These are phyloP conservation scores for Spizellomyces punctatus DNA, from an alignment of 192 early-diverging fungal species.

Conservation along the genomic window DNA sequence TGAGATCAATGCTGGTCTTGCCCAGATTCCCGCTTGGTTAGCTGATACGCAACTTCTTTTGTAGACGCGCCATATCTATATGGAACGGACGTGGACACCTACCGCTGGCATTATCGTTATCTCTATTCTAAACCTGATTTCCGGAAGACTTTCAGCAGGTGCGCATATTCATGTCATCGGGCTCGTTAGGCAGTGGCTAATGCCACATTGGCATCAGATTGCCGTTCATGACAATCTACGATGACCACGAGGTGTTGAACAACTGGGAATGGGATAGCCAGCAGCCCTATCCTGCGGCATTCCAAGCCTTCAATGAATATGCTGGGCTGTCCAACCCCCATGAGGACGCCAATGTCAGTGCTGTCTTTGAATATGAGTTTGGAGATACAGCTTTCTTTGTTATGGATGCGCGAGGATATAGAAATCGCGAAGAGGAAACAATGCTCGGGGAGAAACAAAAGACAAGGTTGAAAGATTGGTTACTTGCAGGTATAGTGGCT, in stretches of 20 bases:
- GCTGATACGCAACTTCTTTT: neutral
- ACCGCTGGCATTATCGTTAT: slow-evolving; percentile 37
- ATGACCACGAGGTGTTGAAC: slow-evolving; percentile 37
- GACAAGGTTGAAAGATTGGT: slow-evolving; percentile 28
- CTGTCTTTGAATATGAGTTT: slow-evolving; percentile 30
- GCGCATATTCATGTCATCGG: neutral
- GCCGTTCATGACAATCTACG: slow-evolving; percentile 35
- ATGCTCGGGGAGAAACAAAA: slow-evolving; percentile 33
- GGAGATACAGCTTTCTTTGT: slow-evolving; percentile 38
- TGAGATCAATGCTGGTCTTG: neutral
- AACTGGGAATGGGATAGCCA: slow-evolving; percentile 27
- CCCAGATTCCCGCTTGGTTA: neutral
- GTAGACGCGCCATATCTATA: slow-evolving; percentile 31
- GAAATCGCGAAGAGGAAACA: slow-evolving; percentile 21
- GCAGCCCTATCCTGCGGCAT: slow-evolving; percentile 31
- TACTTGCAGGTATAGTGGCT: slow-evolving; percentile 19
- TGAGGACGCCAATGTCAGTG: slow-evolving; percentile 23
- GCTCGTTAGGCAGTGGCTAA: neutral
- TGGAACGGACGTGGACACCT: slow-evolving; percentile 33
- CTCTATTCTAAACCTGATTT: slow-evolving; percentile 29
- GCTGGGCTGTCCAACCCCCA: slow-evolving; percentile 34
- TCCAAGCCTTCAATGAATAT: slow-evolving; percentile 37
- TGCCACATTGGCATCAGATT: slow-evolving; percentile 7
- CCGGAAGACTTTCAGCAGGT: slow-evolving; percentile 23
- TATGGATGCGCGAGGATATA: slow-evolving; percentile 31